Conservation (phyloP, 1,284 basidiomycete species). For the Moesziomyces aphidis region DNA sequence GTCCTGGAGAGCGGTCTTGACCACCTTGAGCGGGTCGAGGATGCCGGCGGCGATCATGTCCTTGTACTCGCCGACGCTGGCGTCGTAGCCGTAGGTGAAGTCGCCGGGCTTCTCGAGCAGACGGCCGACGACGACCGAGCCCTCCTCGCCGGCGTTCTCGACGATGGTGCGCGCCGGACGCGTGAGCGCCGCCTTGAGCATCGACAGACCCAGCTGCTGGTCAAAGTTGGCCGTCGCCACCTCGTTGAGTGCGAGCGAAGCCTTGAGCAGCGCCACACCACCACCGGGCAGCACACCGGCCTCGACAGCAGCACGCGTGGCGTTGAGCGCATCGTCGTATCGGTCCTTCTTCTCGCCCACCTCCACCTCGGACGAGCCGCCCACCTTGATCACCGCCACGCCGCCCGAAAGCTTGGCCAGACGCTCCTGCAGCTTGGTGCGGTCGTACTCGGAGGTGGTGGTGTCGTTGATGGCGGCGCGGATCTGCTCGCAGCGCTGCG, state of each 20-base stretch:
- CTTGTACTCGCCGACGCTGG: constrained; percentile 87
- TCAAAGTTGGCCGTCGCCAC: constrained; percentile 93
- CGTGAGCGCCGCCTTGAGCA: constrained; percentile 88
- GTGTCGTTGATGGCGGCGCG: constrained; percentile 84
- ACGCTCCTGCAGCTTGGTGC: constrained; percentile 94
- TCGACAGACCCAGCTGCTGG: constrained; percentile 93
- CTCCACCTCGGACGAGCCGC: constrained; percentile 92
- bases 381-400: constrained; percentile 98
- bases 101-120: constrained; percentile 65
- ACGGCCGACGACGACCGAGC: constrained; percentile 88
- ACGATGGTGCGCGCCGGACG: constrained; percentile 85
- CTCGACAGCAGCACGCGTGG: constrained; percentile 96
- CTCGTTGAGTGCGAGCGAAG: constrained; percentile 81
- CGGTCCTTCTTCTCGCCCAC: constrained; percentile 99
- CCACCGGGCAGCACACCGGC: constrained; percentile 94
- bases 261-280: constrained; percentile 90
- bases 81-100: constrained; percentile 81
- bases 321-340: constrained; percentile 97
- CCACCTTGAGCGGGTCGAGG: constrained; percentile 73
- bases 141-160: constrained; percentile 94
- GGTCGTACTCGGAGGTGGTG: constrained; percentile 92
- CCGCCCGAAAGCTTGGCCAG: constrained; percentile 95
- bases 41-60: constrained; percentile 96
- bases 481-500: constrained; percentile 85
- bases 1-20: constrained; percentile 63